Base-by-base conservation (phyloP, 768 basidiomycete genomes). In the Gloeopeniophorella convolvens region DNA sequence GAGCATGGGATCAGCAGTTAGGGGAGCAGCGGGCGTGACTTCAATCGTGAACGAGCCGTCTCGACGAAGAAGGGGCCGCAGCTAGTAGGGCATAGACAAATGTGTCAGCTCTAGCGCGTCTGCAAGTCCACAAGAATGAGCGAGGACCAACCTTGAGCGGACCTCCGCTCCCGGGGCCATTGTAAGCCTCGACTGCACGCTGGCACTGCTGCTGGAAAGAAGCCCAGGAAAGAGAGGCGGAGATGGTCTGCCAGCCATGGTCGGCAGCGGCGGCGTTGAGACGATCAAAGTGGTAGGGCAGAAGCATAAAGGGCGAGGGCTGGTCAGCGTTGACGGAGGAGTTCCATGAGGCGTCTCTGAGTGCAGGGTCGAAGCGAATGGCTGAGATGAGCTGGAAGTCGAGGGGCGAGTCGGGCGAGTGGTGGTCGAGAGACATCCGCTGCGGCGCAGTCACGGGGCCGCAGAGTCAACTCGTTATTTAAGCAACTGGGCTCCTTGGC, bases 291-390 rank as follows among this genome's bases (percentile, higher is more conserved):
- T 89, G 85, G 59, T 75, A 74, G 0, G 61, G 65, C 10, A 88
- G 74, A 0, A 89, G 65, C n/a, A 89, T 66, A 56, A 80, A 85
- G 0, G 77, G 72, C 0, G 77, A 81, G 1, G 79, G 77, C 0
- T 67, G 65, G n/a, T 72, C 74, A 15, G 68, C 54, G 8, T 67
- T 66, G 27, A 74, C 73, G 28, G 75, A 35, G 0, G 64, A 73
- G 55, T 88, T 89, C 85, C 83, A 88, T 11, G 52, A 26, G 9
- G 73, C 62, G 1, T 61, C 48, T 9, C 66, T 58, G 7, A 88
- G 68, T 26, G 59, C 65, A 1, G 67, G 68, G 60, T 89, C 88
- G 59, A 74, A 85, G 50, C 82, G 71, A 0, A 77, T 76, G 0
- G 83, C 74, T 1, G 80, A 75, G 8, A 86, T 60, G 6, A 79